phyloP scores from a whole-genome alignment of 805 yeast species.

The Schwanniomyces pseudopolymorphus region DNA sequence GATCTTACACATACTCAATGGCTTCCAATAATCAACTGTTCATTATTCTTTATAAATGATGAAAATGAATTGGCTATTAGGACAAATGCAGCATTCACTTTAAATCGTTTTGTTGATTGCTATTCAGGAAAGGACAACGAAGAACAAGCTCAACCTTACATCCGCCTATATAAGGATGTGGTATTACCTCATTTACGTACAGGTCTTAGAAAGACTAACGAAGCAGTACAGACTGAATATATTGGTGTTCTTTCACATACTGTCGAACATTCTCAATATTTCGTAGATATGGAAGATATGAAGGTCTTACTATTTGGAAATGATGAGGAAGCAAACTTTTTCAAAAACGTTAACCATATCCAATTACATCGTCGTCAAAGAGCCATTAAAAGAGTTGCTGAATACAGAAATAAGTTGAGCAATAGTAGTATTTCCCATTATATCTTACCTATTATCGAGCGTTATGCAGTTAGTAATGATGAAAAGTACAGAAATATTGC shows the following conservation, averaged over 20 bases:
- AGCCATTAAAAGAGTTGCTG: conserved; percentile 68
- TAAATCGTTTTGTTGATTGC: conserved; percentile 67
- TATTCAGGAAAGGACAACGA: conserved; percentile 25
- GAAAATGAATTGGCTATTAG: conserved; percentile 78
- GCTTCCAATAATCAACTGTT: conserved; percentile 72
- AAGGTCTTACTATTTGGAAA: conserved; percentile 54
- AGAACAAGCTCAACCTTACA: conserved; percentile 25
- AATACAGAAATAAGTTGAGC: conserved; percentile 44
- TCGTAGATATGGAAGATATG: conserved; percentile 63
- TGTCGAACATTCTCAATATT: conserved; percentile 46
- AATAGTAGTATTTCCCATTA: conserved; percentile 71
- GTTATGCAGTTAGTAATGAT: conserved; percentile 63
- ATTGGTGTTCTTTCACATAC: conserved; percentile 64
- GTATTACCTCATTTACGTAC: conserved; percentile 64
- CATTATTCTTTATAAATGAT: conserved; percentile 71
- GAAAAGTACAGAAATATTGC: conserved; percentile 58
- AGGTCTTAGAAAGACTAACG: conserved; percentile 62
- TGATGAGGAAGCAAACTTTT: conserved; percentile 84
- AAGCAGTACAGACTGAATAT: conserved; percentile 69
- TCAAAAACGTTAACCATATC: conserved; percentile 73
- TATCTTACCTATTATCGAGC: conserved; percentile 82
- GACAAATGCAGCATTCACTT: conserved; percentile 65
- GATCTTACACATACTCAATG: conserved; percentile 58
- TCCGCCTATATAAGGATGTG: conserved; percentile 47
- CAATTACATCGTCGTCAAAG: conserved; percentile 85